These are phyloP conservation scores for Aphanomyces invadans DNA, from an alignment of 352 stramenopile species.

Conservation along the genomic window DNA sequence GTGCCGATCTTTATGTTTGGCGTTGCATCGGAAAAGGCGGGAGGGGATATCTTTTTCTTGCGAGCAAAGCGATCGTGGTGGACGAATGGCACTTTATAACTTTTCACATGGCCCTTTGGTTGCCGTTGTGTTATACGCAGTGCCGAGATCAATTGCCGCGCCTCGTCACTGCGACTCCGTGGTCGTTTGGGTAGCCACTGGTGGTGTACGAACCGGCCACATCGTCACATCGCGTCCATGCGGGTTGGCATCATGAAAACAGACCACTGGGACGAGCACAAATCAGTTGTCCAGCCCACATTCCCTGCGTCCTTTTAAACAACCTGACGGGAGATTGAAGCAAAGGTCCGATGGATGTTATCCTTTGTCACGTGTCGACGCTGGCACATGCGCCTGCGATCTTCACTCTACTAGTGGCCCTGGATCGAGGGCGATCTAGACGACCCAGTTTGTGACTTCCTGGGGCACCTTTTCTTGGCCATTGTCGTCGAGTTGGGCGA, in stretches of 20 bases:
- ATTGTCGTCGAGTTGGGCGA: neutral
- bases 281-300: no score
- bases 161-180: slow-evolving; percentile 4
- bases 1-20: neutral
- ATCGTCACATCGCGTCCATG: neutral
- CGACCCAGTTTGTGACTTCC: neutral
- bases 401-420: no score
- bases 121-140: slow-evolving; percentile 23
- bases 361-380: no score
- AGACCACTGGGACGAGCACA: no score
- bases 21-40: slow-evolving; percentile 10
- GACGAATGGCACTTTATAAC: slow-evolving; percentile 20
- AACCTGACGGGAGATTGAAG: no score
- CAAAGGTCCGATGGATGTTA: no score
- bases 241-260: no score
- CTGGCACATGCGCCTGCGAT: no score
- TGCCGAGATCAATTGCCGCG: neutral
- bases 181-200: neutral
- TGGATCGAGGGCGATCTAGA: no score
- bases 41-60: slow-evolving; percentile 17
- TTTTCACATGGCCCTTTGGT: slow-evolving; percentile 19
- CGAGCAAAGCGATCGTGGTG: neutral
- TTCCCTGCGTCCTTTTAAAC: no score
- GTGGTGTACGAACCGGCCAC: neutral
- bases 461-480: neutral